Conservation (phyloP, 768 basidiomycete genomes). For the Boletus tylopilopsis region DNA sequence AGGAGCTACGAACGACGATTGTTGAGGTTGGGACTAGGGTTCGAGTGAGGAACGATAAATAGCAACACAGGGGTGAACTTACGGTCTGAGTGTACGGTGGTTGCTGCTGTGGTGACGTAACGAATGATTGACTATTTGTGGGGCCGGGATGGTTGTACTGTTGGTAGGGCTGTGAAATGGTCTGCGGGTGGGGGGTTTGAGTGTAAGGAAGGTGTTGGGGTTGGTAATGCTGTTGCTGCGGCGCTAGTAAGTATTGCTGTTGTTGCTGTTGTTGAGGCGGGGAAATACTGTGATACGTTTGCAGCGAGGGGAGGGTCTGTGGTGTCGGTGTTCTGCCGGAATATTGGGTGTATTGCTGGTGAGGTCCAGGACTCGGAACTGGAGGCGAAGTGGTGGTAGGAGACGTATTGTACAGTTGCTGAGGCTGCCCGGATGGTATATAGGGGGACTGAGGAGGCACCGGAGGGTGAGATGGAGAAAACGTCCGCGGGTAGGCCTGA, state of each 20-base stretch:
- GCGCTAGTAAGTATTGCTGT: slow-evolving; percentile 6
- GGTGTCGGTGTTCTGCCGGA: slow-evolving; percentile 4
- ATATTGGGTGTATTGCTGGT: slow-evolving; percentile 17
- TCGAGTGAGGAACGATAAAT: not conserved
- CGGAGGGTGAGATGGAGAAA: slow-evolving; percentile 8
- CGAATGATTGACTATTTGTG: slow-evolving; percentile 4
- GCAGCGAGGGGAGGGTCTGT: slow-evolving; percentile 12
- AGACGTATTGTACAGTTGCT: slow-evolving; percentile 8
- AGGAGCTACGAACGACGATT: slow-evolving; percentile 15
- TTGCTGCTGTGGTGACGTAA: slow-evolving; percentile 1
- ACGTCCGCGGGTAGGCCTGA: slow-evolving; percentile 3
- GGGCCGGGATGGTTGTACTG: slow-evolving; percentile 9
- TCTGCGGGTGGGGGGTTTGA: too few relatives aligned
- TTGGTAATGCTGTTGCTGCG: slow-evolving; percentile 11
- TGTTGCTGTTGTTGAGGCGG: slow-evolving; percentile 19
- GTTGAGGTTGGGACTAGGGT: slow-evolving; percentile 5
- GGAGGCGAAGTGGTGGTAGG: slow-evolving; percentile 1
- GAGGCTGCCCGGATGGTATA: slow-evolving; percentile 10
- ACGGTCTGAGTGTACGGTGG: slow-evolving; percentile 9
- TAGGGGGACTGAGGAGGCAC: slow-evolving; percentile 10
- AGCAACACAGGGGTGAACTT: not conserved
- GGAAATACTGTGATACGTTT: slow-evolving; percentile 6
- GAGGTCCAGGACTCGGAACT: too few relatives aligned
- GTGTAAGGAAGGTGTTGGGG: slow-evolving; percentile 13
- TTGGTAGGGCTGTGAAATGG: slow-evolving; percentile 16